These are phyloP conservation scores for Ustilago curta DNA, from an alignment of 1,284 basidiomycete genomes.

Conservation along the genomic window DNA sequence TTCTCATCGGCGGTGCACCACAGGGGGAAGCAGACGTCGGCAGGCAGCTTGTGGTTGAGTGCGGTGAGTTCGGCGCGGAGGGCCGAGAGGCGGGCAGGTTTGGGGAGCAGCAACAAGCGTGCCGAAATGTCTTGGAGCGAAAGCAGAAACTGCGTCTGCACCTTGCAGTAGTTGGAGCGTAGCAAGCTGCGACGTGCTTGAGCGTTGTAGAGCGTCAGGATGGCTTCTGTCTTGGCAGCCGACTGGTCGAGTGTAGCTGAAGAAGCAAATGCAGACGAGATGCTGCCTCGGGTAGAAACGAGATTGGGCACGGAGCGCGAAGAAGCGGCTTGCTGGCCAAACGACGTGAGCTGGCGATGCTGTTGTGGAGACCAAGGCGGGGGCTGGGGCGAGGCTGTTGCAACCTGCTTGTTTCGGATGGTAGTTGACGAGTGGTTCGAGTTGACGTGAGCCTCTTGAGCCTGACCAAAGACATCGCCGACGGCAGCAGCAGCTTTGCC, in stretches of 20 bases:
- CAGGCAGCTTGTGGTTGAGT: constrained; percentile 92
- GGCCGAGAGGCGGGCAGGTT: constrained; percentile 92
- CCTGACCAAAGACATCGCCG: constrained; percentile 51
- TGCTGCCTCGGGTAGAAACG: constrained; percentile 73
- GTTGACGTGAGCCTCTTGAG: constrained; percentile 8
- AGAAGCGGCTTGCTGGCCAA: constrained; percentile 35
- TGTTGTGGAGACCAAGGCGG: constrained; percentile 43
- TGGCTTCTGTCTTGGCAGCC: constrained; percentile 45
- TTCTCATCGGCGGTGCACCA: constrained; percentile 77
- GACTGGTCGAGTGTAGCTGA: constrained; percentile 73
- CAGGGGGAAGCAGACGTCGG: constrained; percentile 92
- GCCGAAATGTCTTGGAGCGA: constrained; percentile 93
- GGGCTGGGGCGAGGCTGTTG: constrained; percentile 14
- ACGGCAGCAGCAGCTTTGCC: constrained; percentile 60
- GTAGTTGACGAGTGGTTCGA: constrained; percentile 3
- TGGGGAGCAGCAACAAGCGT: constrained; percentile 88
- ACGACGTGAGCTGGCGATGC: constrained; percentile 39
- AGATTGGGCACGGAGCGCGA: constrained; percentile 52
- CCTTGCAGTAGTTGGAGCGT: constrained; percentile 77
- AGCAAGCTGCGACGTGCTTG: constrained; percentile 55
- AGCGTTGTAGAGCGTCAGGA: constrained; percentile 56
- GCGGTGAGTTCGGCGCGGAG: constrained; percentile 94
- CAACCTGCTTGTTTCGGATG: constrained; percentile 17
- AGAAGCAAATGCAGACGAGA: constrained; percentile 68
- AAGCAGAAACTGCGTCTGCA: constrained; percentile 91